Percentiles rank a stretch among this genome's conserved stretches.
phyloP scores from a whole-genome alignment of 1,284 basidiomycete species.

The Leucoagaricus sp. region DNA sequence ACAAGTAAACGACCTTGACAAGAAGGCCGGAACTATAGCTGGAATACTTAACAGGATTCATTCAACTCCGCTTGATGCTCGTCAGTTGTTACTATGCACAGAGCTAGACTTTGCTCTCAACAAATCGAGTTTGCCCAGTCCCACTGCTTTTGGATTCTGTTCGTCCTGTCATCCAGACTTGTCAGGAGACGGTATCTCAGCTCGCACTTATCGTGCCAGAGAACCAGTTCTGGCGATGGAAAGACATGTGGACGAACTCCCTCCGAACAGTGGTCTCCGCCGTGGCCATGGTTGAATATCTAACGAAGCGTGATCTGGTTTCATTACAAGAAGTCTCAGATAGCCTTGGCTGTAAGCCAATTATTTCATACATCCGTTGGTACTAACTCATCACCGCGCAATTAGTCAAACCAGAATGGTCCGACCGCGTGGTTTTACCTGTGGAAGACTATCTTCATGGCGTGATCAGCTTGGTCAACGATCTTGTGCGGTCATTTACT shows the following conservation, averaged over 20 bases:
- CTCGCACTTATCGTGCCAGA: constrained; percentile 61
- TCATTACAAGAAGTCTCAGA: constrained; percentile 54
- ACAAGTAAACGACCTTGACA: constrained; percentile 71
- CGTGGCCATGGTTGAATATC: constrained; percentile 65
- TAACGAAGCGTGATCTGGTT: constrained; percentile 60
- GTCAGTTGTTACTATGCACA: constrained; percentile 40
- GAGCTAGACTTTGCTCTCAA: not conserved
- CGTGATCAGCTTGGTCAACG: constrained; percentile 79
- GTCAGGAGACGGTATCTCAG: constrained; percentile 48
- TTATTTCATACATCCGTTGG: constrained; percentile 16
- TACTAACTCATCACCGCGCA: constrained; percentile 7
- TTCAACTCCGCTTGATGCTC: constrained; percentile 61
- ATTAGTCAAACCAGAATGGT: constrained; percentile 71
- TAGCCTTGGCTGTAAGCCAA: constrained; percentile 65
- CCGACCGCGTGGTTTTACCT: constrained; percentile 63
- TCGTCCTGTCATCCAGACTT: constrained; percentile 54
- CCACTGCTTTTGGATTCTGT: constrained; percentile 58
- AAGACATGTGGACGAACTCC: constrained; percentile 74
- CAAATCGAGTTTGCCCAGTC: constrained; percentile 42
- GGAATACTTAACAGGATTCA: constrained; percentile 76
- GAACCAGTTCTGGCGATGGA: constrained; percentile 83
- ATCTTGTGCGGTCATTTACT: constrained; percentile 57
- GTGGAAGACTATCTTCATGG: constrained; percentile 88
- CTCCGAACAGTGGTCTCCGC: constrained; percentile 66
- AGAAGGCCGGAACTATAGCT: constrained; percentile 64